These are phyloP conservation scores for Teratosphaeriaceae sp. DNA, from an alignment of 2,329 filamentous ascomycete genomes.

Conservation along the genomic window DNA sequence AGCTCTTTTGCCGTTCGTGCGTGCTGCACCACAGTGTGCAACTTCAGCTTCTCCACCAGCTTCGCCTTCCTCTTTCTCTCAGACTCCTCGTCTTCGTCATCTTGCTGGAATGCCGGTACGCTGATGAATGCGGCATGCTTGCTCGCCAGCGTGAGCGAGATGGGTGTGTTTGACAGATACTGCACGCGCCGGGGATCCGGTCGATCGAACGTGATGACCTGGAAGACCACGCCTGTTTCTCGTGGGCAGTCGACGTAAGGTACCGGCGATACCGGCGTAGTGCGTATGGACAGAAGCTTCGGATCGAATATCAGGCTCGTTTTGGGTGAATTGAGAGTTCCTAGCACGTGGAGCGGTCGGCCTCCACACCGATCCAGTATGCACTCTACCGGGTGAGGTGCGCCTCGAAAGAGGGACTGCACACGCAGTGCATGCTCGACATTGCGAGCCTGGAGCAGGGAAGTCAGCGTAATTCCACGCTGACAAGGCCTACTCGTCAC, in stretches of 20 bases:
- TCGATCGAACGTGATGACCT: conserved; percentile 83
- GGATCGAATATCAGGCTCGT: conserved; percentile 52
- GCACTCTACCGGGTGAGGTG: conserved; percentile 68
- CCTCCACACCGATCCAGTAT: conserved; percentile 83
- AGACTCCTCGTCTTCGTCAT: conserved; percentile 66
- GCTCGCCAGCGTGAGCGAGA: conserved; percentile 76
- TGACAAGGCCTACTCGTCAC: no score
- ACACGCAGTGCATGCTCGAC: conserved; percentile 84
- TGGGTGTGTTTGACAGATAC: conserved; percentile 86
- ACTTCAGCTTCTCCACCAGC: conserved; percentile 77
- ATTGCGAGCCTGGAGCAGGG: conserved; percentile 60
- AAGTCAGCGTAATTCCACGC: no score
- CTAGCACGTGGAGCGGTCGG: conserved; percentile 76
- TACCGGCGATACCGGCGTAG: conserved; percentile 44
- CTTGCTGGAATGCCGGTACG: conserved; percentile 44
- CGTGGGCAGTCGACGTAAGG: conserved; percentile 65
- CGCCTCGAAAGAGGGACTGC: conserved; percentile 76
- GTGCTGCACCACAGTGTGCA: conserved; percentile 77
- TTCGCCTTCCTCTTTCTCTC: conserved; percentile 56
- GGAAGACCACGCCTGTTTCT: conserved; percentile 64
- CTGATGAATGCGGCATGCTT: conserved; percentile 45
- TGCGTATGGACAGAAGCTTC: conserved; percentile 60
- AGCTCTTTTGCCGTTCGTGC: conserved; percentile 74
- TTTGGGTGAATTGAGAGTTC: conserved; percentile 62
- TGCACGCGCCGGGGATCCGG: conserved; percentile 87